phyloP scores from a whole-genome alignment of 2,329 filamentous ascomycete species.

The Sporothrix dimorphospora region DNA sequence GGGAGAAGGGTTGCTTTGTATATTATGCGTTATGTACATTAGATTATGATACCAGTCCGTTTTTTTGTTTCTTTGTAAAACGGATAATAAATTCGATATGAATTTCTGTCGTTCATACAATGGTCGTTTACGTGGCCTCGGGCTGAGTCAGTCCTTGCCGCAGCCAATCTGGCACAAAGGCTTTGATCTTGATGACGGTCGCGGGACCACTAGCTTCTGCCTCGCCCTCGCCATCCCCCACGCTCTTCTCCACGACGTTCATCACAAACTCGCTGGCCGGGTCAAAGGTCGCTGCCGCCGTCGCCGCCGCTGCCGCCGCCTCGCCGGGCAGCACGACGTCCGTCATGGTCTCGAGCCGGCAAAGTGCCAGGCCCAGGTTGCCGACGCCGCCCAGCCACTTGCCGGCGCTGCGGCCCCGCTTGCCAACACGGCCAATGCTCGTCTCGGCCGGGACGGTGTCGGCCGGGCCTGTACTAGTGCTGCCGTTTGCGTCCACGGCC shows the following conservation, averaged over 20 bases:
- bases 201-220: slow-evolving; percentile 49
- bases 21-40: slow-evolving; percentile 16
- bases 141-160: slow-evolving; percentile 46
- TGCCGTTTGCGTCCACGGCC: slow-evolving; percentile 51
- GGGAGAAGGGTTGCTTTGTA: not conserved
- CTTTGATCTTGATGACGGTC: slow-evolving; percentile 63
- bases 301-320: slow-evolving; percentile 64
- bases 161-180: slow-evolving; percentile 83
- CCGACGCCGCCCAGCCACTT: slow-evolving; percentile 77
- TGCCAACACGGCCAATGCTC: slow-evolving; percentile 55
- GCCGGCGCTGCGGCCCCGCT: slow-evolving; percentile 71
- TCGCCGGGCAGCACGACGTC: slow-evolving; percentile 69
- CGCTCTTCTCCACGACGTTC: slow-evolving; percentile 19
- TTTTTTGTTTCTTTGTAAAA: not conserved
- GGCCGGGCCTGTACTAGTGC: slow-evolving; percentile 40
- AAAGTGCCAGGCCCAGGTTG: slow-evolving; percentile 84
- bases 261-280: slow-evolving; percentile 66
- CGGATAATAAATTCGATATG: slow-evolving; percentile 10
- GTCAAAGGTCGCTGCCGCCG: slow-evolving; percentile 62
- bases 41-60: slow-evolving; percentile 28
- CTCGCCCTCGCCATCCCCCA: slow-evolving; percentile 44
- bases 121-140: not conserved
- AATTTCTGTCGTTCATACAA: not conserved
- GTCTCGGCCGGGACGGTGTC: slow-evolving; percentile 50
- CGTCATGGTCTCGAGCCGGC: slow-evolving; percentile 89